Conservation (phyloP, 2,329 filamentous ascomycete genomes). For the Pleoardoris graminearum region DNA sequence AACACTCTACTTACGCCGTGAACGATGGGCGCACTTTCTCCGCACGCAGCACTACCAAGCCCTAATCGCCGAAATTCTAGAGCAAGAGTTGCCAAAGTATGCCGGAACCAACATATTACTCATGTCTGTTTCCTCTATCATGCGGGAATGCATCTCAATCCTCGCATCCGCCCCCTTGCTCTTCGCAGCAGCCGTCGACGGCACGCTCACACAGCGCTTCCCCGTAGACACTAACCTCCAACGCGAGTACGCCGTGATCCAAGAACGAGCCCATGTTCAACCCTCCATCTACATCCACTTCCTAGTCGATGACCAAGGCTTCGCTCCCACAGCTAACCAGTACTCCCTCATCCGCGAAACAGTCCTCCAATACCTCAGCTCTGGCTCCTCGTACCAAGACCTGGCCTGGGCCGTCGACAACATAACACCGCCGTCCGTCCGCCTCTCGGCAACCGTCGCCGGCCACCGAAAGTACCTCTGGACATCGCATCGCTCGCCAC, state of each 20-base stretch:
- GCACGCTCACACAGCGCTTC: slow-evolving; percentile 24
- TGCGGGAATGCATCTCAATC: slow-evolving; percentile 32
- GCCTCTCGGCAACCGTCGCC: slow-evolving; percentile 2
- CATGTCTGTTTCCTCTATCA: slow-evolving; percentile 13
- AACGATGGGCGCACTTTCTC: slow-evolving; percentile 24
- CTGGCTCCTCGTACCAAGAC: neutral
- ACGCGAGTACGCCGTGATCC: slow-evolving; percentile 22
- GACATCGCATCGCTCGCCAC: slow-evolving; percentile 18
- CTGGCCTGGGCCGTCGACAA: slow-evolving; percentile 27
- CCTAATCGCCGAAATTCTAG: slow-evolving; percentile 29
- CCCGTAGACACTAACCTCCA: slow-evolving; percentile 18
- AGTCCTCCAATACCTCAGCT: slow-evolving; percentile 21
- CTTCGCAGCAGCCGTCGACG: slow-evolving; percentile 30
- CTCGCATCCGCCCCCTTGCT: slow-evolving; percentile 30
- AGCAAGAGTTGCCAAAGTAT: slow-evolving; percentile 31
- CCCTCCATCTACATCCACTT: slow-evolving; percentile 37
- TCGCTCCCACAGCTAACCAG: slow-evolving; percentile 28
- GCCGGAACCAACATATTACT: slow-evolving; percentile 18
- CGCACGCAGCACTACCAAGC: slow-evolving; percentile 22
- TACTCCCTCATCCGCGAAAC: slow-evolving; percentile 25
- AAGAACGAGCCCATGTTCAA: slow-evolving; percentile 23
- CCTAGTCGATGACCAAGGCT: slow-evolving; percentile 25
- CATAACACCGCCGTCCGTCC: slow-evolving; percentile 12
- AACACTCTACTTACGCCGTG: slow-evolving; percentile 16
- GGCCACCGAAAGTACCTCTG: slow-evolving; percentile 33